A percentile compares a stretch with the other conserved stretches of the same genome.
phyloP scores from a whole-genome alignment of 129 eudicot genomes.

The Apium graveolens region DNA sequence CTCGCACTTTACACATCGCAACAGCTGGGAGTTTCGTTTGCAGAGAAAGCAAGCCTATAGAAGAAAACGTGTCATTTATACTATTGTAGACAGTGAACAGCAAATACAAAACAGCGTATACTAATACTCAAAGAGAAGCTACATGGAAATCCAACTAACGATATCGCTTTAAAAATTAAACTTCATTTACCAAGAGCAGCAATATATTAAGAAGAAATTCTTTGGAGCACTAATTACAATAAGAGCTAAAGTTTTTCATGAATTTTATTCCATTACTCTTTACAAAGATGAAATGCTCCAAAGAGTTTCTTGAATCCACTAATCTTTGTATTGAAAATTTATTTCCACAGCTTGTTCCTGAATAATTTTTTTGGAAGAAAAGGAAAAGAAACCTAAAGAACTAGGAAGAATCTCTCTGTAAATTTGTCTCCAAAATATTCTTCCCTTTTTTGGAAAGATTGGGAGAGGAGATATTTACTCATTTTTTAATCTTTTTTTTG shows the following conservation, averaged over 20 bases:
- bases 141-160: neutral
- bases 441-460: too few relatives aligned
- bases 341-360: too few relatives aligned
- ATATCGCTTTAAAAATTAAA: neutral
- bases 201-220: neutral
- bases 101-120: neutral
- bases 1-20: constrained; percentile 77
- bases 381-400: too few relatives aligned
- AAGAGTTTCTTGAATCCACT: neutral
- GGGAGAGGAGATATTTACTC: too few relatives aligned
- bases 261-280: neutral
- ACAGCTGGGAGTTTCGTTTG: constrained; percentile 43
- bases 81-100: neutral
- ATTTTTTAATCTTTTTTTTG: too few relatives aligned
- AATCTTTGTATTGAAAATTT: neutral
- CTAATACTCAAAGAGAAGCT: neutral
- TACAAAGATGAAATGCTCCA: neutral
- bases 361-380: too few relatives aligned
- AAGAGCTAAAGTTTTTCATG: neutral
- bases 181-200: neutral
- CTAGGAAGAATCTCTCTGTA: too few relatives aligned
- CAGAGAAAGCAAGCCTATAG: constrained; percentile 73
- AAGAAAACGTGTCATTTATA: constrained; percentile 8
- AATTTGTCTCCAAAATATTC: too few relatives aligned
- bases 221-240: neutral